Conservation (phyloP, 1,284 basidiomycete species). For the Fomitopsis palustris region DNA sequence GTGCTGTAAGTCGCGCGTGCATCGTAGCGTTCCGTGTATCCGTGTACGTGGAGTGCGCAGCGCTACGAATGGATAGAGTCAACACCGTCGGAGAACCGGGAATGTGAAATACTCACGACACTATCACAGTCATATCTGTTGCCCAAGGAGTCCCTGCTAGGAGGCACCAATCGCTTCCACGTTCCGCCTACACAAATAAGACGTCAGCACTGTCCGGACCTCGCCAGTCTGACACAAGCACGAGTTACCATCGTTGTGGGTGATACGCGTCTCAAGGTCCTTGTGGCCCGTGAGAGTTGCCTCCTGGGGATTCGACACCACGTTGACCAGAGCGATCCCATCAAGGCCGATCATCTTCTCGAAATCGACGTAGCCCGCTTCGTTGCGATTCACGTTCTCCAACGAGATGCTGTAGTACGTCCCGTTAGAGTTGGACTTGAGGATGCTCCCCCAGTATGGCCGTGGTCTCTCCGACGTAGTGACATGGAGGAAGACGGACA, state of each 20-base stretch:
- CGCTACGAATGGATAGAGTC: conserved; percentile 39
- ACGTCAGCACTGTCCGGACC: neutral
- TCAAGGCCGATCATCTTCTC: conserved; percentile 97
- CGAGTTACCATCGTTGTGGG: conserved; percentile 86
- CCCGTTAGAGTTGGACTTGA: conserved; percentile 98
- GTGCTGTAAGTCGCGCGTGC: conserved; percentile 90
- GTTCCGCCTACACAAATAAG: conserved; percentile 54
- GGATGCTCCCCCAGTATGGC: conserved; percentile 87
- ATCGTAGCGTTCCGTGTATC: conserved; percentile 92
- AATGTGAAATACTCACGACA: conserved; percentile 47
- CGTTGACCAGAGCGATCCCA: conserved; percentile 91
- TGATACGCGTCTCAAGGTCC: conserved; percentile 83
- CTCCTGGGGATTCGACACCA: conserved; percentile 81
- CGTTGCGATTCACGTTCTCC: conserved; percentile 89
- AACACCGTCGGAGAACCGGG: neutral
- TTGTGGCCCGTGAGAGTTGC: conserved; percentile 76
- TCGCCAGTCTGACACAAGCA: neutral
- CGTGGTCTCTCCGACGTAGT: conserved; percentile 79
- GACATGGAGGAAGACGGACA: conserved; percentile 92
- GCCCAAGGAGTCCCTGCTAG: conserved; percentile 74
- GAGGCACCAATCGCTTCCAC: conserved; percentile 85
- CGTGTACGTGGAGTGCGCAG: conserved; percentile 90
- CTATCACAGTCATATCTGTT: conserved; percentile 70
- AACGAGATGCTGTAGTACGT: conserved; percentile 91
- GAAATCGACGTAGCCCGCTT: conserved; percentile 90